Conservation (phyloP, 2,329 filamentous ascomycete genomes). For the Phialophora chinensis region DNA sequence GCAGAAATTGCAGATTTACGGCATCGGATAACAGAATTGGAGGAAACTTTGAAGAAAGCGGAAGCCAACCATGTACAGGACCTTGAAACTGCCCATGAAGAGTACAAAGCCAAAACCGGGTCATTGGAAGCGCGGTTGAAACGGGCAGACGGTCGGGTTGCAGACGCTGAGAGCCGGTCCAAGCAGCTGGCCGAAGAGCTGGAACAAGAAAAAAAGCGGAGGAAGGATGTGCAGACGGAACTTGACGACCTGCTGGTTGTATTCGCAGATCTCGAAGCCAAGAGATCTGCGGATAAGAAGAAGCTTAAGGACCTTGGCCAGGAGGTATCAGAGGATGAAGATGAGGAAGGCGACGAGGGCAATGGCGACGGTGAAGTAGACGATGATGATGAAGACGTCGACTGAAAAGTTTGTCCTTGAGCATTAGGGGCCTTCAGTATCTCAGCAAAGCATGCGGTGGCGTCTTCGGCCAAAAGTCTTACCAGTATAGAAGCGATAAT, state of each 20-base stretch:
- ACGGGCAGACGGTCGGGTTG: slow-evolving; percentile 47
- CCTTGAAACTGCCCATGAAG: slow-evolving; percentile 61
- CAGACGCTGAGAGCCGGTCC: slow-evolving; percentile 42
- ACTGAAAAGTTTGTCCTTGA: slow-evolving; percentile 27
- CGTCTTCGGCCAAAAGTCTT: slow-evolving; percentile 11
- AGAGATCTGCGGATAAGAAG: slow-evolving; percentile 72
- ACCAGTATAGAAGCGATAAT: slow-evolving; percentile 23
- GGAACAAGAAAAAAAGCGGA: slow-evolving; percentile 65
- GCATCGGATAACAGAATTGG: slow-evolving; percentile 65
- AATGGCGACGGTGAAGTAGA: slow-evolving; percentile 53
- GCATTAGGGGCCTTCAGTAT: background rate
- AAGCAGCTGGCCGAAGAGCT: slow-evolving; percentile 31
- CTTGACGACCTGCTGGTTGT: slow-evolving; percentile 82
- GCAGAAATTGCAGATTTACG: slow-evolving; percentile 69
- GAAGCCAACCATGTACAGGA: slow-evolving; percentile 67
- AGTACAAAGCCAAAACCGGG: slow-evolving; percentile 53
- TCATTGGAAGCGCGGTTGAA: slow-evolving; percentile 59
- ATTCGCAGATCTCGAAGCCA: slow-evolving; percentile 80
- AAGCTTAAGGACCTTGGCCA: slow-evolving; percentile 71
- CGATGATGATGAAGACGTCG: slow-evolving; percentile 31
- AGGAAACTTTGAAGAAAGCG: slow-evolving; percentile 56
- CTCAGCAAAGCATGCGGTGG: background rate
- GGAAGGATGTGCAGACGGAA: slow-evolving; percentile 70
- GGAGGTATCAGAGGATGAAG: slow-evolving; percentile 76
- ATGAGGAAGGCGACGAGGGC: slow-evolving; percentile 65